Conservation (phyloP, 345 rosid genomes). For the Passiflora organensis region DNA sequence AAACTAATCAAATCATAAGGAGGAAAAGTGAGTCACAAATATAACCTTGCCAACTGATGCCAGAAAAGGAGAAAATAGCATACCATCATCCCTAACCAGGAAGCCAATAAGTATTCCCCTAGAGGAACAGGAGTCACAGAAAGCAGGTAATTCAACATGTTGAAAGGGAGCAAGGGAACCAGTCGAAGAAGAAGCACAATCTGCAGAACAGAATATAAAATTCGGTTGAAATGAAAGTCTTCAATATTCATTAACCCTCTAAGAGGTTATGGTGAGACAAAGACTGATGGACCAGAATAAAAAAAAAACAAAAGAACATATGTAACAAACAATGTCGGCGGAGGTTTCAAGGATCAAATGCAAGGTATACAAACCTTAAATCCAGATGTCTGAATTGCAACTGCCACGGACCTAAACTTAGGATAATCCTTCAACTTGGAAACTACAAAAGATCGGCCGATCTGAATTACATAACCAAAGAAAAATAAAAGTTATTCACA, state of each 20-base stretch:
- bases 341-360: background rate
- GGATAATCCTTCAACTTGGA: slow-evolving; percentile 94
- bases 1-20: no score
- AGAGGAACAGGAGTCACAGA: slow-evolving; percentile 87
- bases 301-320: slow-evolving; percentile 1
- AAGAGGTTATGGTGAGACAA: background rate
- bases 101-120: slow-evolving; percentile 81
- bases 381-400: slow-evolving; percentile 83
- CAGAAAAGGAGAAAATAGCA: slow-evolving; percentile 3
- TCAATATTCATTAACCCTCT: background rate
- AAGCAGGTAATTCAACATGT: slow-evolving; percentile 88
- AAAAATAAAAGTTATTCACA: slow-evolving; percentile 6
- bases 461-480: slow-evolving; percentile 30
- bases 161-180: slow-evolving; percentile 93
- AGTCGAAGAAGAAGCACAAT: slow-evolving; percentile 93
- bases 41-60: background rate
- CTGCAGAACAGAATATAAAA: slow-evolving; percentile 29
- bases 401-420: slow-evolving; percentile 76
- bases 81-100: slow-evolving; percentile 99
- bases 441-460: slow-evolving; percentile 77
- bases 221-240: background rate
- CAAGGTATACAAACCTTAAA: slow-evolving; percentile 61
- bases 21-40: no score
- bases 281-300: background rate
- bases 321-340: no score